These are phyloP conservation scores for Hyaloscypha variabilis DNA, from an alignment of 495 filamentous ascomycete genomes.

Conservation along the genomic window DNA sequence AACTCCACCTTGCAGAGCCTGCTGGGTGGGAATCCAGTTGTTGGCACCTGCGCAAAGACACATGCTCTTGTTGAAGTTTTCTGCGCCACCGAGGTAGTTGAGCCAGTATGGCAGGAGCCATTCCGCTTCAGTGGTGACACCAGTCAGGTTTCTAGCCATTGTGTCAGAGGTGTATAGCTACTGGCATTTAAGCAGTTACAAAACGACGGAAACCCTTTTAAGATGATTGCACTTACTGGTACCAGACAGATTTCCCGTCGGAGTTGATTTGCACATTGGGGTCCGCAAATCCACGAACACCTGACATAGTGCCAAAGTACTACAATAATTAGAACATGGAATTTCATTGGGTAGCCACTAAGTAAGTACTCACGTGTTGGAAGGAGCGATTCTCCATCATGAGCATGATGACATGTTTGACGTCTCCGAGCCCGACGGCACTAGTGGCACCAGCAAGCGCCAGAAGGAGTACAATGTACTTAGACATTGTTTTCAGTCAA, in stretches of 20 bases:
- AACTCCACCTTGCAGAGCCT: neutral
- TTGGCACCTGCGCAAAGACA: neutral
- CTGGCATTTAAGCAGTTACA: neutral
- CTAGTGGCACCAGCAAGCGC: neutral
- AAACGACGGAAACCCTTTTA: neutral
- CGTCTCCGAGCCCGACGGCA: neutral
- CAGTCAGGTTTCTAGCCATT: neutral
- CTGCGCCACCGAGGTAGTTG: neutral
- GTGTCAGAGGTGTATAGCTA: neutral
- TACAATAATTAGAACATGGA: neutral
- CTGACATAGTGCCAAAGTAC: constrained; percentile 5
- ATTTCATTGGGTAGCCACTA: neutral
- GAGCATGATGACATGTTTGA: constrained; percentile 12
- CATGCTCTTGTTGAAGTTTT: constrained; percentile 2
- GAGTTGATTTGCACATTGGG: constrained; percentile 5
- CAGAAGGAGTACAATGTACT: constrained; percentile 5
- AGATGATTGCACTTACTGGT: neutral
- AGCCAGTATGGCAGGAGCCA: neutral
- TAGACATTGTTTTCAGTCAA: constrained; percentile 4
- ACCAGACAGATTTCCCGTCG: neutral
- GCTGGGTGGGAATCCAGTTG: neutral
- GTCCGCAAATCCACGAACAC: constrained; percentile 3
- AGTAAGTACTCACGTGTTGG: neutral
- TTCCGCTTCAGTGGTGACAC: neutral
- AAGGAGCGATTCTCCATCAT: constrained; percentile 8